Conservation (phyloP, 2,329 filamentous ascomycete genomes). For the Aureobasidium sp. region DNA sequence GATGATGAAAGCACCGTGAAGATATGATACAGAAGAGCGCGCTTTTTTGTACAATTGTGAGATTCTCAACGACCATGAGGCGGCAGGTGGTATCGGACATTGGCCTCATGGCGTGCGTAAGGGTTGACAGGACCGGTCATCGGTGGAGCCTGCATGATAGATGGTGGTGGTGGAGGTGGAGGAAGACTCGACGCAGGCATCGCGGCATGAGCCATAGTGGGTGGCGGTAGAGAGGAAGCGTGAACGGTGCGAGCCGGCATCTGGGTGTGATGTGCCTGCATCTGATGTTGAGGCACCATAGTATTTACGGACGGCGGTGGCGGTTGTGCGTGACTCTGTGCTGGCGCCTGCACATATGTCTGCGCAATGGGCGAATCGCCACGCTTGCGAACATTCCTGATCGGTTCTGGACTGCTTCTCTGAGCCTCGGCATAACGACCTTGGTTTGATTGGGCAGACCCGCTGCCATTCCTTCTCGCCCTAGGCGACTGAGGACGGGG, state of each 20-base stretch:
- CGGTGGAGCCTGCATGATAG: conserved; percentile 28
- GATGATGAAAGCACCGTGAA: neutral
- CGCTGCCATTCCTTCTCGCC: conserved; percentile 20
- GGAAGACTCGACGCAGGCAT: neutral
- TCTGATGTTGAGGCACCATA: neutral
- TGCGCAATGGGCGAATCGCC: conserved; percentile 1
- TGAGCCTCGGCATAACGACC: neutral
- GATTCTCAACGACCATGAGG: neutral
- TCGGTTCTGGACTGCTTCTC: conserved; percentile 11
- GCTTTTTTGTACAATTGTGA: conserved; percentile 1
- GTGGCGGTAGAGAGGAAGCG: conserved; percentile 3
- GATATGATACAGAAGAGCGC: neutral
- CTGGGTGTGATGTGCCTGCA: neutral
- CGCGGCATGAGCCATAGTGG: neutral
- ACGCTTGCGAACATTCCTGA: conserved; percentile 15
- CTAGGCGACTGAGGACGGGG: conserved; percentile 39
- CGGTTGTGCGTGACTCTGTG: neutral
- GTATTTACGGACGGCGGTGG: neutral
- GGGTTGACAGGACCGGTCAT: conserved; percentile 30
- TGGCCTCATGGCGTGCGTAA: conserved; percentile 20
- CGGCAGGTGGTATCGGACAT: neutral
- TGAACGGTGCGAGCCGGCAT: neutral
- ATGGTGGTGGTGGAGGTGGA: conserved; percentile 9
- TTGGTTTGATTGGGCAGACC: neutral
- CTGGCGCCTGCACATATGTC: neutral